Conservation (phyloP, 768 basidiomycete species). For the Podaxis sp. region DNA sequence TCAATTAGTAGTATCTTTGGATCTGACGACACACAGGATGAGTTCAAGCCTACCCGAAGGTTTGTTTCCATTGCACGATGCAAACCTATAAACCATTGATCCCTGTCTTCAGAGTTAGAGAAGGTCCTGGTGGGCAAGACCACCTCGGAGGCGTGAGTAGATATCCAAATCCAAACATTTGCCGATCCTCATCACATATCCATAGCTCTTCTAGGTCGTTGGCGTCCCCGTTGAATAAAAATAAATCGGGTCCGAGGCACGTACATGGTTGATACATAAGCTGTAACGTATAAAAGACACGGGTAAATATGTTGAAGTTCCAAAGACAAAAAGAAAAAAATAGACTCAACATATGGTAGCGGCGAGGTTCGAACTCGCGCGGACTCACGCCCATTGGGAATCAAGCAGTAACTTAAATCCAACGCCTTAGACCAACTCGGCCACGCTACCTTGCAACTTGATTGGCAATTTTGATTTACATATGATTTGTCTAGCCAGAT, state of each 20-base stretch:
- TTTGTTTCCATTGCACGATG: constrained; percentile 21
- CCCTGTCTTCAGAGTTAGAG: constrained; percentile 49
- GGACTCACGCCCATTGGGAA: constrained; percentile 82
- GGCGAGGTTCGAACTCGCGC: constrained; percentile 93
- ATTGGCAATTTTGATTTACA: background rate
- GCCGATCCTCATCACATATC: background rate
- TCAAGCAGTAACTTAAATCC: constrained; percentile 74
- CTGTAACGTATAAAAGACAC: too few species aligned
- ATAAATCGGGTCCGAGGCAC: background rate
- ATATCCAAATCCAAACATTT: background rate
- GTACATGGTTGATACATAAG: background rate
- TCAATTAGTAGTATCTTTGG: constrained; percentile 48
- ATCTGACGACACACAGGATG: constrained; percentile 34
- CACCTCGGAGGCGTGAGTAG: constrained; percentile 44
- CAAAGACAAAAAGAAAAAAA: background rate
- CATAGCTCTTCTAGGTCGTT: constrained; percentile 20
- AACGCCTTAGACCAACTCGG: constrained; percentile 92
- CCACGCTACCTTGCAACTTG: constrained; percentile 54
- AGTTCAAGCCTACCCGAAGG: constrained; percentile 73
- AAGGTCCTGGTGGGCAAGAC: constrained; percentile 68
- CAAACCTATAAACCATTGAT: constrained; percentile 6
- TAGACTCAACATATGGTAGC: constrained; percentile 51
- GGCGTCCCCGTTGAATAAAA: background rate
- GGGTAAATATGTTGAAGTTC: too few species aligned
- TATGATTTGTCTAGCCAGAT: too few species aligned